Base-by-base conservation (phyloP, 2,329 filamentous ascomycete genomes). In the Verticillium klebahnii region DNA sequence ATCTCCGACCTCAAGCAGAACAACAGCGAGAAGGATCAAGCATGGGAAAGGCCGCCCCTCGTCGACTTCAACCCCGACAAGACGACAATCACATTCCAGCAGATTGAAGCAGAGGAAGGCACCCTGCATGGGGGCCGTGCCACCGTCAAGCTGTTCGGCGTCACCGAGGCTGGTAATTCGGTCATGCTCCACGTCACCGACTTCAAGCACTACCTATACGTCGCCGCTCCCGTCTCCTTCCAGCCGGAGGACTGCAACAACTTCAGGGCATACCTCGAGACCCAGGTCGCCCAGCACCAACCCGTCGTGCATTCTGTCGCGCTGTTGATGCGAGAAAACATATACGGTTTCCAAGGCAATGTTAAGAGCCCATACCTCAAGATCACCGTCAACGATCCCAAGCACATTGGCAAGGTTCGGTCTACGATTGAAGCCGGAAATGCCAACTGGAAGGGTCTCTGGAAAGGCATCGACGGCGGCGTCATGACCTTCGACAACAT, bases 401-500 rank as follows among this genome's bases (percentile, higher is more conserved):
- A 91, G 71, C 86, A 85, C 73, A 94, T 97, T 72, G 85, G 84
- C 72, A 89, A 84, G 68, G 84, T 98, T 37, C 89, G 95, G 56
- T 83, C 81, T 4, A 82, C 86, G 0, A 90, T 99, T 57, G 91
- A 97, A 74, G 80, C 79, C 9, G 89, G 90, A 11, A 81, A 85
- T 62, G 89, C 91, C 63, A 97, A 98, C 72, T 98, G 92, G 85
- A 96, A 94, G 74, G 88, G 89, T 5, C 82, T 97, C 75, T 99
- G 95, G 94, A 90, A 87, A 67, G 84, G 80, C 23, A 80, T 82
- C 7, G 82, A 83, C 5, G 85, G 85, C 23, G 90, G 90, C 23
- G 87, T 98, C 66, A 85, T 93, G 74, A 98, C 95, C 0, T 99
- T 94, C 70, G 95, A 99, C 79, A 97, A 89, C 68, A 93, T 99